Evolutionary conservation across 805 yeast species (phyloP), one percentile per base, ranked within the genome.

Genomic region (Yarrowia sp.): DNA sequence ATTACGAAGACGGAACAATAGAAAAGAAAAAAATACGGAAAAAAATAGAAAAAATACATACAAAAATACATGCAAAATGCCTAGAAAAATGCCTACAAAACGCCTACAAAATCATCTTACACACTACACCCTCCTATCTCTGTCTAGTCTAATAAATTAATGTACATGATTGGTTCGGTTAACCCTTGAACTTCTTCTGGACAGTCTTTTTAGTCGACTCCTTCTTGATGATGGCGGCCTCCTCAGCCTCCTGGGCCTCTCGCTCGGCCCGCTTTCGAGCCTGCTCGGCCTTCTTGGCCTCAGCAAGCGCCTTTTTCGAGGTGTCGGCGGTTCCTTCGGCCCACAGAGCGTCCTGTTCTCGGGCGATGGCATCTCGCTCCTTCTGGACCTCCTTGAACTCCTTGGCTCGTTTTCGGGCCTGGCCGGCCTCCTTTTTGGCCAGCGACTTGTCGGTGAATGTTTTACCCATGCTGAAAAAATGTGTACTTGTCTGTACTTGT

Each of bases 401-500:
- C 51, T 58, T 58, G 41, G 49, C 63, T n/a, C 63, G 63, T 33
- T 58, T 58, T 41, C 63, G 63, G 17, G 63, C 63, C 51, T 58
- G 63, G 51, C 63, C 63, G 30, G 63, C 63, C 51, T 58, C 63
- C 32, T 58, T 58, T 17, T 58, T 58, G 22, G 63, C 63, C 63
- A 41, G 51, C 38, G 51, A 16, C 11, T 58, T 58, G 32, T 58
- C 63, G 22, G 63, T 58, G 16, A 58, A 58, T 41, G 63, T 58
- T 21, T 58, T 58, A 16, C 63, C 63, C 63, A 58, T 58, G 38
- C n/a, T 38, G n/a, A n/a, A n/a, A n/a, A n/a, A n/a, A n/a, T n/a
- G n/a, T n/a, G n/a, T n/a, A n/a, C 21, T 7, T 22, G 30, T 16
- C 43, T 51, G 56, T 8, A 1, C 16, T 24, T 52, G 44, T 36